A percentile compares a stretch with the other conserved stretches of the same genome.
These are phyloP conservation scores for Trebouxia sp. DNA, from an alignment of 139 green algal species.

Conservation along the genomic window DNA sequence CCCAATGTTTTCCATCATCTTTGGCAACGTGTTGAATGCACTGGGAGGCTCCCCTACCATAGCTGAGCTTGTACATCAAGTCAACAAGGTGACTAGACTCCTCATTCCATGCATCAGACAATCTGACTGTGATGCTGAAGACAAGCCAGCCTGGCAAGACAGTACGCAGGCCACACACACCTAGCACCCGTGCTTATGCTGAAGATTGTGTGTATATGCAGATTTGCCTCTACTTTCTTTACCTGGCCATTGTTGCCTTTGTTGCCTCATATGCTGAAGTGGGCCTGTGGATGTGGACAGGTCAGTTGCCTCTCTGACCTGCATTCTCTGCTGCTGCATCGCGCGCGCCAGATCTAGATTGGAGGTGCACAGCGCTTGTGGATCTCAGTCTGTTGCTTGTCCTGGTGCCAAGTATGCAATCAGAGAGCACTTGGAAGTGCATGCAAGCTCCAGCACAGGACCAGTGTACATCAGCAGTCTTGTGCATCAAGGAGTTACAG, in stretches of 20 bases:
- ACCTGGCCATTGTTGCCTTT: slow-evolving; percentile 57
- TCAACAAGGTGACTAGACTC: not conserved
- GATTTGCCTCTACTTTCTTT: slow-evolving; percentile 68
- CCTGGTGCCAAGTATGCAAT: not conserved
- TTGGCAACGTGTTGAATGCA: slow-evolving; percentile 61
- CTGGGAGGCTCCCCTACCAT: slow-evolving; percentile 29
- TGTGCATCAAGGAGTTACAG: too few species aligned
- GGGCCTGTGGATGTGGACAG: slow-evolving; percentile 46
- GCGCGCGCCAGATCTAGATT: not conserved
- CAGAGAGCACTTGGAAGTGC: too few species aligned
- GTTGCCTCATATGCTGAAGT: slow-evolving; percentile 52
- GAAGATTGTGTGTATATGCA: slow-evolving; percentile 21
- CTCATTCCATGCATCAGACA: not conserved
- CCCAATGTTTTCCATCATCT: slow-evolving; percentile 68
- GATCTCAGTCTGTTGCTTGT: not conserved
- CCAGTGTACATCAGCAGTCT: too few species aligned
- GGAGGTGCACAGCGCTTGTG: not conserved
- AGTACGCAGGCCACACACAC: too few species aligned
- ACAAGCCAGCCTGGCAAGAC: not conserved
- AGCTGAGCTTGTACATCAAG: not conserved
- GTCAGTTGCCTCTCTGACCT: slow-evolving; percentile 22
- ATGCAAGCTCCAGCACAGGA: too few species aligned
- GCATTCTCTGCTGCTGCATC: not conserved
- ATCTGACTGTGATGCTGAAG: not conserved
- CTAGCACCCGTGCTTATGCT: not conserved